A percentile compares a stretch with the other conserved stretches of the same genome.
phyloP scores from a whole-genome alignment of 148 eudicot species.

The Persicaria maculosa region DNA sequence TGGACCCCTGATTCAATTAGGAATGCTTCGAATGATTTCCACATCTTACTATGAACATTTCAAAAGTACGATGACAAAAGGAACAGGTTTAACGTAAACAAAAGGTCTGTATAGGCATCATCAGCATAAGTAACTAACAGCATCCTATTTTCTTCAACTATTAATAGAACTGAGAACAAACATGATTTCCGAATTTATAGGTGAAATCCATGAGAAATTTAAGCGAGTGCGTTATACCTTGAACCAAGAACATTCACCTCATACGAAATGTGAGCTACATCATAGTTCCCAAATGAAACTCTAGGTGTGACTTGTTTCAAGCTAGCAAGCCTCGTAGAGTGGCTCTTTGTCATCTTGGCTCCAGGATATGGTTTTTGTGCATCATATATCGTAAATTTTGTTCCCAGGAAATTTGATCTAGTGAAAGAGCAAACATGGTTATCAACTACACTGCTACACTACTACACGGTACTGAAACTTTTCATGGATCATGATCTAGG shows the following conservation, averaged over 20 bases:
- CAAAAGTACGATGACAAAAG: background rate
- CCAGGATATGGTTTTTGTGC: slow-evolving; percentile 50
- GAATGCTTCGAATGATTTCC: background rate
- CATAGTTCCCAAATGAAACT: slow-evolving; percentile 38
- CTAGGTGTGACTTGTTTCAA: slow-evolving; percentile 38
- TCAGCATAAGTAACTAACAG: too few relatives aligned
- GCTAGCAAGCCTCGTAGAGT: slow-evolving; percentile 40
- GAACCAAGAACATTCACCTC: slow-evolving; percentile 71
- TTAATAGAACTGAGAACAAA: background rate
- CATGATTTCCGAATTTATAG: background rate
- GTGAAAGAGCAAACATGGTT: slow-evolving; percentile 1
- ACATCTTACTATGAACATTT: background rate
- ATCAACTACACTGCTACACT: background rate
- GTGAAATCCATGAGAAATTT: background rate
- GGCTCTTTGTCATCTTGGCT: slow-evolving; percentile 46
- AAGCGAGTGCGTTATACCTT: slow-evolving; percentile 24
- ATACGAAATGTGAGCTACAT: slow-evolving; percentile 67
- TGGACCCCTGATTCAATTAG: slow-evolving; percentile 48
- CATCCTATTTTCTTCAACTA: background rate
- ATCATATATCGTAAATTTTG: slow-evolving; percentile 63
- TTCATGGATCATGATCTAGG: background rate
- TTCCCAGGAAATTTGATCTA: slow-evolving; percentile 72
- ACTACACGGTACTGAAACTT: background rate
- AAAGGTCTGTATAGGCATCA: too few relatives aligned
- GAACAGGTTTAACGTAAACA: background rate